These are phyloP conservation scores for Trypanosoma mega DNA, from an alignment of 208 protist genomes.

Conservation along the genomic window DNA sequence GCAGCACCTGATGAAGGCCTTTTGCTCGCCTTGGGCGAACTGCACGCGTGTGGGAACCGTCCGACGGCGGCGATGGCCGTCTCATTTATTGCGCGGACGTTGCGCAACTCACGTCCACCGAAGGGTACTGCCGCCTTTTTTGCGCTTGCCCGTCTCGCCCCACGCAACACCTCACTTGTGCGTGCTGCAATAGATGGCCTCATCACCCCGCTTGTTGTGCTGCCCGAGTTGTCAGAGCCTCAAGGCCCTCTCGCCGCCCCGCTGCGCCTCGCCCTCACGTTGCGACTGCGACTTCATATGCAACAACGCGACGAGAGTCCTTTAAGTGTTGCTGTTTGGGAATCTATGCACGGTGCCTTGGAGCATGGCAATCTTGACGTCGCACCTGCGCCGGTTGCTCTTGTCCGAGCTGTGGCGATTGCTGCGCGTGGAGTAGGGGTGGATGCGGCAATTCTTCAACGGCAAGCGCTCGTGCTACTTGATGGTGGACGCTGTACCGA, in stretches of 20 bases:
- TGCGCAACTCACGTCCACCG: conserved; percentile 1
- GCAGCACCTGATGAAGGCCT: conserved; percentile 32
- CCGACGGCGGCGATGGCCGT: conserved; percentile 39
- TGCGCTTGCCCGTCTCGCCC: not conserved
- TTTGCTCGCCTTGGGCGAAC: conserved; percentile 28
- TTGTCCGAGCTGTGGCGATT: no score
- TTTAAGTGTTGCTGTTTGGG: no score
- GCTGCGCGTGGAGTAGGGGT: no score
- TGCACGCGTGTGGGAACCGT: conserved; percentile 16
- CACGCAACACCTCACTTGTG: conserved; percentile 13
- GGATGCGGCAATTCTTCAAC: no score
- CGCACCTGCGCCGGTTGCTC: no score
- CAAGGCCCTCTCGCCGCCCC: conserved; percentile 2
- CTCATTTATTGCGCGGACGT: conserved; percentile 45
- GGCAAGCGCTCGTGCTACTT: conserved; percentile 3
- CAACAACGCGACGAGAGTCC: no score
- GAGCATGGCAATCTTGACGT: no score
- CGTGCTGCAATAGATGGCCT: conserved; percentile 23
- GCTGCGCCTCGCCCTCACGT: conserved; percentile 10
- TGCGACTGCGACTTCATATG: not conserved
- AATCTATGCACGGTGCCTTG: no score
- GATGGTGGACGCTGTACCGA: not conserved
- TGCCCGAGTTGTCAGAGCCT: not conserved
- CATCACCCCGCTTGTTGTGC: conserved; percentile 24
- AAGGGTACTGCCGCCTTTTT: not conserved